Conservation (phyloP, 495 filamentous ascomycete genomes). For the Pseudomonodictys pantanalensis region DNA sequence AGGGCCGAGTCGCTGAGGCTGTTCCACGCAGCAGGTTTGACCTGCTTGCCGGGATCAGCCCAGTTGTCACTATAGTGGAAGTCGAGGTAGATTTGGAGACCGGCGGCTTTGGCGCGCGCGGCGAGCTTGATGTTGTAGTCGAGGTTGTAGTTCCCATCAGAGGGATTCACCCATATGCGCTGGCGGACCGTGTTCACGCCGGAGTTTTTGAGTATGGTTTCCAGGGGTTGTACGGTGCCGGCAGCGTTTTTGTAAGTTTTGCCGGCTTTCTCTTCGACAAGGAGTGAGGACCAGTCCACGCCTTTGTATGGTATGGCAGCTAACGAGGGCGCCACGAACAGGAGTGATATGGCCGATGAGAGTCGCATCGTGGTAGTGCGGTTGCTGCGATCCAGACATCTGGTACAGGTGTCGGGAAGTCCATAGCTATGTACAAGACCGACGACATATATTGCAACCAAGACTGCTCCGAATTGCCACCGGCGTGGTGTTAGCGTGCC, state of each 20-base stretch:
- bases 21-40: conserved; percentile 36
- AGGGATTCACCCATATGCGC: conserved; percentile 69
- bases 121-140: conserved; percentile 68
- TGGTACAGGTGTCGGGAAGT: too few species aligned
- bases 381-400: too few species aligned
- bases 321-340: not conserved
- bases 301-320: conserved; percentile 62
- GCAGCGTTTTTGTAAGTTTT: conserved; percentile 57
- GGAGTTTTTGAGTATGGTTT: conserved; percentile 59
- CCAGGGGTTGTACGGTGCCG: conserved; percentile 55
- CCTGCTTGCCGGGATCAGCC: conserved; percentile 47
- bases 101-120: conserved; percentile 60
- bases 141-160: conserved; percentile 62
- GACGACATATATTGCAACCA: too few species aligned
- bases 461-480: too few species aligned
- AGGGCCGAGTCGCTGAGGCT: conserved; percentile 30
- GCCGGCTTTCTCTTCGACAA: conserved; percentile 61
- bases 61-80: conserved; percentile 71
- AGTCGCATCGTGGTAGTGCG: conserved; percentile 20
- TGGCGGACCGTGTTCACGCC: conserved; percentile 72
- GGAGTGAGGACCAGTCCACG: conserved; percentile 70
- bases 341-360: conserved; percentile 6
- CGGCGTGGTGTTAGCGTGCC: too few species aligned
- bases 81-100: conserved; percentile 64
- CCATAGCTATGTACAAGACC: too few species aligned